Conservation (phyloP, 2,329 filamentous ascomycete species). For the Cordyceps fumosorosea region DNA sequence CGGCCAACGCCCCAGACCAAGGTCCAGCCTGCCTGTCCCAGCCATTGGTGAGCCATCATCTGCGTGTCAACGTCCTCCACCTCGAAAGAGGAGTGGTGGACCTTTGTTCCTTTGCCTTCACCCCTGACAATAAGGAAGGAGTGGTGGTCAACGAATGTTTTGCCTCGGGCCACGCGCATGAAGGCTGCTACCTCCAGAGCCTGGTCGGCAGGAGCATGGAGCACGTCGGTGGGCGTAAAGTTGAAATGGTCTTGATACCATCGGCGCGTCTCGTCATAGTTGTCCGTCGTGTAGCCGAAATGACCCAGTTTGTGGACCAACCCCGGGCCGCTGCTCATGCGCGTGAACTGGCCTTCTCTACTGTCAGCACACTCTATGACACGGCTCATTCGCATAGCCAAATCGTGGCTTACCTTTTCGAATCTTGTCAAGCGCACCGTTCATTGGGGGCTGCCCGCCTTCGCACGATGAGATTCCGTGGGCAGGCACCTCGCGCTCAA, state of each 20-base stretch:
- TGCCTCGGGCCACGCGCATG: constrained; percentile 46
- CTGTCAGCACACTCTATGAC: too few relatives aligned
- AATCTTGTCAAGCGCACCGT: background rate
- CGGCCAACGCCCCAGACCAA: constrained; percentile 55
- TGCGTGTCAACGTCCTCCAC: constrained; percentile 57
- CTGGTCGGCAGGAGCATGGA: constrained; percentile 12
- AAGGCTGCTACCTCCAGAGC: constrained; percentile 32
- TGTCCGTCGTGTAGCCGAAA: constrained; percentile 27
- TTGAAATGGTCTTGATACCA: constrained; percentile 37
- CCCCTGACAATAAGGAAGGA: constrained; percentile 36
- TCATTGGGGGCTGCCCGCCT: background rate
- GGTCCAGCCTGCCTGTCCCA: constrained; percentile 45
- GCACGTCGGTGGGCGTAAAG: constrained; percentile 31
- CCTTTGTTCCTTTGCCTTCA: constrained; percentile 20
- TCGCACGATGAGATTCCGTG: background rate
- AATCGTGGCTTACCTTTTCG: background rate
- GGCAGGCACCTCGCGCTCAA: background rate
- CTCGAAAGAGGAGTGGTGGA: constrained; percentile 30
- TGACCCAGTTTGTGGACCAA: constrained; percentile 34
- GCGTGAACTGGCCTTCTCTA: too few relatives aligned
- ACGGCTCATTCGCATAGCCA: constrained; percentile 10
- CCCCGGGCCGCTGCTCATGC: constrained; percentile 20
- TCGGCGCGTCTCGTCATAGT: constrained; percentile 26
- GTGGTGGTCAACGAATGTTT: constrained; percentile 47
- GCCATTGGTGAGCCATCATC: constrained; percentile 52